These are phyloP conservation scores for Calcarisporium arbuscula DNA, from an alignment of 2,329 filamentous ascomycete species.

Conservation along the genomic window DNA sequence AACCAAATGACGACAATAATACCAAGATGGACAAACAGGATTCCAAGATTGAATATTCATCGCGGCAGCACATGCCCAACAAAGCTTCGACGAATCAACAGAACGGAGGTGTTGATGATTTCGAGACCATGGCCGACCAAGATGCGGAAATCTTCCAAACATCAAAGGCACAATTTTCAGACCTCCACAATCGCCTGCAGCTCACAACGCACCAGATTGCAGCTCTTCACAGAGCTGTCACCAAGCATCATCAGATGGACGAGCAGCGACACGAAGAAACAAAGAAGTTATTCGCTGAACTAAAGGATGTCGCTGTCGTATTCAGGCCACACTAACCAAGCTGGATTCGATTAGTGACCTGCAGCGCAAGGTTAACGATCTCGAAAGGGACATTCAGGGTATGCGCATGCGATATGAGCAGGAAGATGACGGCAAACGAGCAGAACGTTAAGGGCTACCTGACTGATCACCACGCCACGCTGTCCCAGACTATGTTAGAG, in stretches of 20 bases:
- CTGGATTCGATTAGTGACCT: slow-evolving; percentile 39
- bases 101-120: too few species aligned
- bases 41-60: not conserved
- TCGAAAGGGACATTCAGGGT: slow-evolving; percentile 53
- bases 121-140: slow-evolving; percentile 38
- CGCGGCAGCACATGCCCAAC: slow-evolving; percentile 4
- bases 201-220: slow-evolving; percentile 62
- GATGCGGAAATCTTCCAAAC: slow-evolving; percentile 40
- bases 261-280: slow-evolving; percentile 54
- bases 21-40: slow-evolving; percentile 3
- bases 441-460: slow-evolving; percentile 47
- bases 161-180: slow-evolving; percentile 63
- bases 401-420: slow-evolving; percentile 49
- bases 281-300: slow-evolving; percentile 38
- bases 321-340: slow-evolving; percentile 39
- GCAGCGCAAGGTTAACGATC: slow-evolving; percentile 38
- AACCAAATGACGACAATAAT: slow-evolving; percentile 19
- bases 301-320: too few species aligned
- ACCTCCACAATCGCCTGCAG: slow-evolving; percentile 80
- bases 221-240: slow-evolving; percentile 53
- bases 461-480: slow-evolving; percentile 40
- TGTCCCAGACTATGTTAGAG: slow-evolving; percentile 42
- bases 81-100: slow-evolving; percentile 15
- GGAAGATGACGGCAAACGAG: slow-evolving; percentile 45
- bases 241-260: slow-evolving; percentile 41